Base-by-base conservation (phyloP, 257 asterid genomes). In the Handroanthus guayacan region DNA sequence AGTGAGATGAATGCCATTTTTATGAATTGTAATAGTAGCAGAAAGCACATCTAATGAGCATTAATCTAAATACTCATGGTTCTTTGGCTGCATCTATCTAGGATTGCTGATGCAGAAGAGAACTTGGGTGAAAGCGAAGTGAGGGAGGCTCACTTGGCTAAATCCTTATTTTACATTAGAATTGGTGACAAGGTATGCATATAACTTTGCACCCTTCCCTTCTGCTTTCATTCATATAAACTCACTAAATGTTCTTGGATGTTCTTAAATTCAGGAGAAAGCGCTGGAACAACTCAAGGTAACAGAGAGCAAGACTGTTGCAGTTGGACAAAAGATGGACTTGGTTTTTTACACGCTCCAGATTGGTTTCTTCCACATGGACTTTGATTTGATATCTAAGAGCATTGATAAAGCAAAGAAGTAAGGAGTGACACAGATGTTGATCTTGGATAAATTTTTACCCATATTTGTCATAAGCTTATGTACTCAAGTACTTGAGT, bases 301-400 rank as follows among this genome's bases (percentile, higher is more conserved):
- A 77, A 91, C 97, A 0, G 97, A 91, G 81, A 82, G 86, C 76
- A 91, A 91, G 78, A 91, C 97, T 18, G 95, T 91, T 68, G 97
- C 97, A 20, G 97, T 91, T 80, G 97, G 97, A 65, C 97, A 91
- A 76, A 91, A 91, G 88, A 91, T 91, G 97, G 97, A 91, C 82
- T 79, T 91, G 76, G 97, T 89, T 2, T 91, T 91, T 75, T 80
- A 91, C 81, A 86, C 85, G 3, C 83, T 91, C 54, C 89, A 78
- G 82, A 84, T 89, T 76, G 95, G 95, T 34, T 85, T 89, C 84
- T 88, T 89, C 78, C 84, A 86, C 81, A 80, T 84, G 93, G 93
- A 91, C 78, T 91, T 91, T 74, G 89, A 85, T 84, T 88, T 91
- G 56, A 91, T 91, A 62, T 83, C 95, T 55, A 91, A 81, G 79